Evolutionary conservation across 2,329 filamentous ascomycete species (phyloP), one percentile per base, ranked within the genome.

Genomic region (Periconia digitata): DNA sequence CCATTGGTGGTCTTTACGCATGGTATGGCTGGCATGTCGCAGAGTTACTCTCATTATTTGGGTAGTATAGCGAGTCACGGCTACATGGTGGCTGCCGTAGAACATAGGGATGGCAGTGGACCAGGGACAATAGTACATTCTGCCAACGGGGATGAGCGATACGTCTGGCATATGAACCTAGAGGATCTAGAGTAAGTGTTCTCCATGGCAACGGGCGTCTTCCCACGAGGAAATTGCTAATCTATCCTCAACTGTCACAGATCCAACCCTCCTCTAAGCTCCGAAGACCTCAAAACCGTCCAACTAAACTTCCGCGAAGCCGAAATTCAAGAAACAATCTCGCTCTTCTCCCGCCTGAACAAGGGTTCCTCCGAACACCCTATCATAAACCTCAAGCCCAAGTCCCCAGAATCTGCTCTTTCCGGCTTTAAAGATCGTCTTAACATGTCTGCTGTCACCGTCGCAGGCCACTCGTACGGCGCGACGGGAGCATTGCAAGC

Each of bases 391-490:
- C 54, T 65, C 21, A 62, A 85, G 80, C 69, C 68, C 75, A 8
- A 77, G 75, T 54, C 60, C 53, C 29, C 81, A 80, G 63, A 81
- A 76, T 38, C 59, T 57, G 18, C 69, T 70, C 52, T 74, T 1
- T 57, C 71, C 3, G 67, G 70, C 15, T 87, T 84, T 76, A 64
- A 72, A 29, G 69, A 71, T 46, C 76, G 82, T 8, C 75, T 88
- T 6, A 77, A 85, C 62, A 72, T 79, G 39, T 69, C 76, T 23
- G 74, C 78, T 29, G 75, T 85, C 55, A 76, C 82, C 39, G 74
- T 87, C 8, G 80, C 74, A 3, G 85, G 85, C 0, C 85, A 87
- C 62, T 85, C 82, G 0, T 86, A 84, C 68, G 85, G 85, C 41
- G 85, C 84, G 2, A 87, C 85, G 0, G 77, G 81, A 2, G 84